Base-by-base conservation (phyloP, 2,329 filamentous ascomycete species). In the Neonectria coccinea region DNA sequence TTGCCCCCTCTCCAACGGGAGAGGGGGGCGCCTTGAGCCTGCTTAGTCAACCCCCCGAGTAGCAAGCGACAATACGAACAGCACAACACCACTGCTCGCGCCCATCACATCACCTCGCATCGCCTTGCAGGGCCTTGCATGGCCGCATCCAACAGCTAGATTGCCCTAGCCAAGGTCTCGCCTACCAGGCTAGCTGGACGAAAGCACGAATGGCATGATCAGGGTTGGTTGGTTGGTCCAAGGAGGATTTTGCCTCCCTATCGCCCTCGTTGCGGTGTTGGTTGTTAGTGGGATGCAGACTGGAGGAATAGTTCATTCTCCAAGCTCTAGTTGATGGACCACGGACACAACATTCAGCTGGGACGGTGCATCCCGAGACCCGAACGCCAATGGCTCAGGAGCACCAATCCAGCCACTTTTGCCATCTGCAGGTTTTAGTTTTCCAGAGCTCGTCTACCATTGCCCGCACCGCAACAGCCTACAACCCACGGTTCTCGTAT, bases 101-200 rank as follows among this genome's bases (percentile, higher is more conserved):
- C 33, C 52, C 65, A 70, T 72, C 67, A 64, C 70, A 71, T 73
- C 68, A 73, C 70, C 62, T 51, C 55, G 70, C 70, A 69, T 62
- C 25, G 47, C 42, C 62, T 45, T 63, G 66, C 64, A 66, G 53
- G 50, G 48, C 44, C 29, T 10, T 48, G n/a, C 55, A 57, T n/a
- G 27, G 45, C 56, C 20, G 56, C 27, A 18, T 57, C 61, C 47
- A 60, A 60, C 47, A 64, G 58, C 64, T 68, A 69, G 45, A 61
- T 61, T 51, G 50, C 20, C 47, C 47, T 55, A 14, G 41, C 20
- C 57, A 58, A 58, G n/a, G 48, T 50, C 59, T 59, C 56, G 50
- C 36, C 64, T 50, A 36, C 59, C 70, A 70, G 64, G 33, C 27
- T 59, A 56, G 31, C 27, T 59, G 58, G 31, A 53, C 20, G 16